These are phyloP conservation scores for Prunus yedoensis DNA, from an alignment of 331 rosid genomes.

Conservation along the genomic window DNA sequence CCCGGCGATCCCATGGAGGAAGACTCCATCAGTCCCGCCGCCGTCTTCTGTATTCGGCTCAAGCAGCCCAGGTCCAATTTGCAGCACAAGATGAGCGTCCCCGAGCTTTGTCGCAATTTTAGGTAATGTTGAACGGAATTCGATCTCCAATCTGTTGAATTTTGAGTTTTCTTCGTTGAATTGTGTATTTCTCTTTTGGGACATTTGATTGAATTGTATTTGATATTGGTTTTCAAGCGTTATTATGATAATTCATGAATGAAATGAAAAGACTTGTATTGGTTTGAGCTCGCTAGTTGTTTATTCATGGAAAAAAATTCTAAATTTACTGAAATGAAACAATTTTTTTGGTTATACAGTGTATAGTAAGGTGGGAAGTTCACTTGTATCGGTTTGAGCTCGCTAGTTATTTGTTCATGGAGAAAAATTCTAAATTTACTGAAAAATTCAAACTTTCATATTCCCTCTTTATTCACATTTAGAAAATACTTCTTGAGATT, in stretches of 20 bases:
- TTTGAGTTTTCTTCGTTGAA: not conserved
- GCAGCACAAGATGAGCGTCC: constrained; percentile 83
- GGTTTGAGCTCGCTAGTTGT: constrained; percentile 3
- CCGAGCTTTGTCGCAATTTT: constrained; percentile 89
- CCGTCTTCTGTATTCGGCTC: constrained; percentile 72
- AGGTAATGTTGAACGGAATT: constrained; percentile 42
- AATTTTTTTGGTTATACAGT: not conserved
- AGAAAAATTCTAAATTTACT: not conserved
- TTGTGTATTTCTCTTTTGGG: constrained; percentile 1
- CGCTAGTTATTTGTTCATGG: not conserved
- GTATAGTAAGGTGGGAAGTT: not conserved
- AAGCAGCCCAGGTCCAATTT: constrained; percentile 67
- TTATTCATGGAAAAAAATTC: not conserved
- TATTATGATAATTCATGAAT: not conserved
- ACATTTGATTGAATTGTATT: not conserved
- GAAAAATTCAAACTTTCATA: not conserved
- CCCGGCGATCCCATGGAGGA: constrained; percentile 67
- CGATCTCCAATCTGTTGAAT: not conserved
- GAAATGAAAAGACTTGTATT: not conserved
- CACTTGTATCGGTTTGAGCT: constrained; percentile 5
- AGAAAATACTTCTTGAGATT: no score
- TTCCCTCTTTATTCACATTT: no score
- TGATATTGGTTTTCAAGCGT: not conserved
- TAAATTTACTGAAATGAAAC: not conserved
- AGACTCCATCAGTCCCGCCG: constrained; percentile 56